Evolutionary conservation across 345 rosid species (phyloP).

Genomic region (Salix suchowensis): DNA sequence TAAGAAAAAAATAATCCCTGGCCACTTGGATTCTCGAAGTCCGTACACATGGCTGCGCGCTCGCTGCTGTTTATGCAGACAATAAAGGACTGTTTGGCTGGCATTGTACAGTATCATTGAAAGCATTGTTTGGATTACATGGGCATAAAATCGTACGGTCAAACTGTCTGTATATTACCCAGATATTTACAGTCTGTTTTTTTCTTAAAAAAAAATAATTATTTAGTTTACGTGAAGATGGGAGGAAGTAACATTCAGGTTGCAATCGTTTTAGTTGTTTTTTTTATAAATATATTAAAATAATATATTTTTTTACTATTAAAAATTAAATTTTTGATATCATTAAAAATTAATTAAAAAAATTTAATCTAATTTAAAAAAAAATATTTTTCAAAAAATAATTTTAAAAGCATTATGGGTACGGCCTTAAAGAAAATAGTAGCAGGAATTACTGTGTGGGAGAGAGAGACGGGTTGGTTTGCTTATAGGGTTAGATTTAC

Average conservation of each 20-base stretch:
- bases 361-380: no score
- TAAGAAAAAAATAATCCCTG: background rate
- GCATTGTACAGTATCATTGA: background rate
- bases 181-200: background rate
- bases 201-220: no score
- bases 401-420: background rate
- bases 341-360: no score
- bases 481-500: constrained; percentile 17
- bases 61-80: background rate
- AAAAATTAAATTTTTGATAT: no score
- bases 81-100: background rate
- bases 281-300: no score
- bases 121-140: background rate
- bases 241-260: background rate
- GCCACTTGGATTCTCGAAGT: background rate
- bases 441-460: background rate
- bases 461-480: background rate
- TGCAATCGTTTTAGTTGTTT: no score
- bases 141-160: background rate
- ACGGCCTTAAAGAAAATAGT: background rate
- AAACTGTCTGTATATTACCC: background rate
- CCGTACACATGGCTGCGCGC: background rate
- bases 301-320: no score
- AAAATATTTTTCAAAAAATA: no score
- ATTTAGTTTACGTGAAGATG: background rate